phyloP scores from a whole-genome alignment of 495 filamentous ascomycete genomes.

The Aspergillus cavernicola region DNA sequence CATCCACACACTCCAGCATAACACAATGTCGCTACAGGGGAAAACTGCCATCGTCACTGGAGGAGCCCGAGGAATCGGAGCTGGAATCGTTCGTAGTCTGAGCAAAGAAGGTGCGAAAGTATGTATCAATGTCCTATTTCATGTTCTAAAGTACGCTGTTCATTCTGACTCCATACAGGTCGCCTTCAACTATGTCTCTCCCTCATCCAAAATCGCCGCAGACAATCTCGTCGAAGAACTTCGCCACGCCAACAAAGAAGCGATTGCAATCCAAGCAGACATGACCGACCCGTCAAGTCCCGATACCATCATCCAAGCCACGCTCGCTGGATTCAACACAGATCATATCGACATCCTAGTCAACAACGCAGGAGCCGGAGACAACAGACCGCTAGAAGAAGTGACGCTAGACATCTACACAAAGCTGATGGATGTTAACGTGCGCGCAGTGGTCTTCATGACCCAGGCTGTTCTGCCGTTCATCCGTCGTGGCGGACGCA shows the following conservation, averaged over 20 bases:
- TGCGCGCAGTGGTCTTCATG: conserved; percentile 34
- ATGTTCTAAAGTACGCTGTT: not conserved
- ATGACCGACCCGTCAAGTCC: conserved; percentile 9
- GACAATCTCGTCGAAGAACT: conserved; percentile 11
- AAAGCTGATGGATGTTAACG: conserved; percentile 25
- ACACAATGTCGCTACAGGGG: conserved; percentile 34
- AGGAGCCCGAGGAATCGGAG: conserved; percentile 44
- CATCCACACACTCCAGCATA: not conserved
- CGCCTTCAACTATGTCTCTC: conserved; percentile 21
- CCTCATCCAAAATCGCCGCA: conserved; percentile 10
- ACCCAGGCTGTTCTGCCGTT: conserved; percentile 38
- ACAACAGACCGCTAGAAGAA: conserved; percentile 17
- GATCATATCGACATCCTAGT: conserved; percentile 25
- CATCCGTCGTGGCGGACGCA: conserved; percentile 40
- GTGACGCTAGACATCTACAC: conserved; percentile 17
- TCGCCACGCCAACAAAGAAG: conserved; percentile 1
- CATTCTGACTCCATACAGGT: conserved; percentile 5
- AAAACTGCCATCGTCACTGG: conserved; percentile 52
- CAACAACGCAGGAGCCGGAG: conserved; percentile 20
- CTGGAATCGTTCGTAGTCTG: conserved; percentile 37
- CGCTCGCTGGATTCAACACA: conserved; percentile 16
- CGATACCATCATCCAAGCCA: conserved; percentile 11
- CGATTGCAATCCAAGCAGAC: conserved; percentile 18
- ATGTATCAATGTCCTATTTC: conserved; percentile 19
- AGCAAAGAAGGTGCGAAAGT: conserved; percentile 39